Evolutionary conservation across 148 eudicot genomes (phyloP), one percentile per base, ranked within the genome.

Genomic region (Cornus florida): DNA sequence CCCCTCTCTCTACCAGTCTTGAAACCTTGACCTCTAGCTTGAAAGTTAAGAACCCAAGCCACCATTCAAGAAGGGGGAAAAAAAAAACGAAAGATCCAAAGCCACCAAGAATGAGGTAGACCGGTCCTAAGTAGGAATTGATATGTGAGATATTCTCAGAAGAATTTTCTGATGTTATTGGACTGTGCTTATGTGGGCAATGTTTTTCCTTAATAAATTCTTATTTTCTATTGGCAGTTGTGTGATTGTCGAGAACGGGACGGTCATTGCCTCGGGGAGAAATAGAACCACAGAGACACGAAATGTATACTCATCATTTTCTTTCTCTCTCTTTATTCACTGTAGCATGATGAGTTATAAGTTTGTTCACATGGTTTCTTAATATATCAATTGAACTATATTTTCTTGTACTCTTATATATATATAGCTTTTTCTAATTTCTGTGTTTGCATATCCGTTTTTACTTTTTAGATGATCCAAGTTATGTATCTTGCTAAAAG

Each of bases 231-330:
- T 76, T 75, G 33, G 56, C 83, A 88, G 91, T 10, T 94, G 94
- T 79, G 97, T 92, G 43, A 86, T 95, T 84, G 87, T 91, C 11
- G 86, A 91, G 84, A 85, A 82, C 33, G 88, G 80, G 20, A 77
- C 84, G 76, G 89, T 92, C 71, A 87, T 91, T 86, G 88, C 97
- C 48, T 76, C 83, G 0, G 98, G 97, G 74, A 93, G 95, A 82
- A 91, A 94, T 72, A 87, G 93, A 70, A 90, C 98, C 5, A 94
- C 83, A 20, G 94, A 95, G 87, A 90, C 95, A 33, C 86, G 97
- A 80, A 93, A 95, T 80, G 98, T 88, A 85, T 43, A 43, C 48
- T 72, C 69, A 5, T 46, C 53, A 11, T 32, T 32, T 62, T 2
- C 2, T 32, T 65, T 20, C 41, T 39, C 70, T 69, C 8, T 10